Base-by-base conservation (phyloP, 306 rosid species). In the Acacia acuminata region DNA sequence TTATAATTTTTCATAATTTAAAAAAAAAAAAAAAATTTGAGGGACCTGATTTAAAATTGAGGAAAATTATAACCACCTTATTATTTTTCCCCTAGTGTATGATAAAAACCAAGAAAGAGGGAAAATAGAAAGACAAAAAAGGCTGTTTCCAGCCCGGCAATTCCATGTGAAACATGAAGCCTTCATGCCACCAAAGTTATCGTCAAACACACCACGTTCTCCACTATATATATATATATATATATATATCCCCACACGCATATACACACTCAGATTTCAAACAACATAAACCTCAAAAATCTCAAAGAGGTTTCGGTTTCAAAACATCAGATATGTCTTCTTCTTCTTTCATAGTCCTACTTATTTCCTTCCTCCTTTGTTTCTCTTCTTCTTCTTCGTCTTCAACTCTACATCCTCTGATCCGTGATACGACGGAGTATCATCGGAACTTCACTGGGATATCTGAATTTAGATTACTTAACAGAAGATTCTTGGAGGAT, bases 361-460 rank as follows among this genome's bases (percentile, higher is more conserved):
- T 81, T 0, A 8, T 87, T 25, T 34, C 82, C n/a, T 66, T 71
- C 44, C 22, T 71, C 7, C 10, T 4, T 45, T 13, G 68, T 22
- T 17, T n/a, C 24, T 47, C 48, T 73, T 34, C 65, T 73, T 73
- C 84, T 60, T 65, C 83, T 20, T 65, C 84, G 45, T 66, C 83
- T 20, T 70, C 83, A 0, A 40, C 80, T 8, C 71, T 87, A 65
- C 89, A 89, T 64, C 77, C 83, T 67, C 44, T 83, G 67, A 19
- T 82, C 34, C 19, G 17, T 0, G 61, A 86, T 51, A 91, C 94
- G 11, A 85, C 86, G 51, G 3, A 78, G 4, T 10, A 74, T 8
- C 95, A 93, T 82, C 83, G 68, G 0, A 90, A 93, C 44, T 87
- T 86, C 88, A 95, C 98, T 0, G 92, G 90, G 1, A 68, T 93